phyloP scores from a whole-genome alignment of 75 land plant genomes.

The Picea sitchensis region DNA sequence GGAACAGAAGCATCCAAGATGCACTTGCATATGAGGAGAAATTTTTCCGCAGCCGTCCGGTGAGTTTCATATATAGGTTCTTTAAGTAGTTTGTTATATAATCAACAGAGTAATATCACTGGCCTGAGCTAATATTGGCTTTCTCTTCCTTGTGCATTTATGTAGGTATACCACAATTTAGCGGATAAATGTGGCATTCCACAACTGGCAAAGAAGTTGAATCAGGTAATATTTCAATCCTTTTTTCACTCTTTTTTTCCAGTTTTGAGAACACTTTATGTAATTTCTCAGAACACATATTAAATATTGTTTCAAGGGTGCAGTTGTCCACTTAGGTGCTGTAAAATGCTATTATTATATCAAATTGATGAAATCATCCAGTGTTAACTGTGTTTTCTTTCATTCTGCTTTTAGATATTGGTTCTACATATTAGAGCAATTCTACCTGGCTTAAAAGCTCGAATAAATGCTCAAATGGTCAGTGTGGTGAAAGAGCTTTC shows the following conservation, averaged over 20 bases:
- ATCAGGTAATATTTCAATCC: constrained; percentile 43
- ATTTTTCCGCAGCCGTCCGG: constrained; percentile 83
- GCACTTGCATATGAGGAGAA: constrained; percentile 84
- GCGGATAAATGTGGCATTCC: constrained; percentile 91
- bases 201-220: constrained; percentile 92
- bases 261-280: not conserved
- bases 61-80: constrained; percentile 19
- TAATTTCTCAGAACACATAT: not conserved
- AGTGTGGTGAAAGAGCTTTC: constrained; percentile 83
- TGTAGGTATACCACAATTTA: constrained; percentile 82
- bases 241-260: not conserved
- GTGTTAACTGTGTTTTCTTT: not conserved
- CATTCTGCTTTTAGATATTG: constrained; percentile 58
- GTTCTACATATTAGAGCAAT: constrained; percentile 84
- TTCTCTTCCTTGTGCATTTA: not conserved
- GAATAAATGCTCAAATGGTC: constrained; percentile 69
- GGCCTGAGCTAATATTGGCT: not conserved
- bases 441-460: constrained; percentile 84
- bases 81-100: not conserved
- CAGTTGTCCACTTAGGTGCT: no score
- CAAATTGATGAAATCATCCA: not conserved
- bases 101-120: not conserved
- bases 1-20: constrained; percentile 73
- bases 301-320: not conserved
- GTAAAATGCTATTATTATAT: not conserved